These are phyloP conservation scores for Lathyrus sativus DNA, from an alignment of 306 rosid species.

Conservation along the genomic window DNA sequence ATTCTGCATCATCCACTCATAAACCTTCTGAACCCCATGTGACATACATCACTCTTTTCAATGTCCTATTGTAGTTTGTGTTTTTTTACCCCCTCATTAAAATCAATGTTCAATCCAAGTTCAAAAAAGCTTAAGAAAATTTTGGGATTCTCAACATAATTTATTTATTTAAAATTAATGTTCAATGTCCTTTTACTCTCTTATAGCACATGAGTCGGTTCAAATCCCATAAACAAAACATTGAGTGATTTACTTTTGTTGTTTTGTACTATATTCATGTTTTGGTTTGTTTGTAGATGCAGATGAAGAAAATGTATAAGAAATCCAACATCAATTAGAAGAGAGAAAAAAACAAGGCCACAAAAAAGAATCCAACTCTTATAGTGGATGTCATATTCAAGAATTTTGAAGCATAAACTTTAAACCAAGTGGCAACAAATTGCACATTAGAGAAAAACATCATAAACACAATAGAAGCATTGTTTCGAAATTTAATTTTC, in stretches of 20 bases:
- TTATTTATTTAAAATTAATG: constrained; percentile 28
- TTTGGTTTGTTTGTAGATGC: constrained; percentile 26
- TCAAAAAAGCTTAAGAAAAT: constrained; percentile 19
- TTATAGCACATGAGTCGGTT: constrained; percentile 34
- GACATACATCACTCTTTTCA: constrained; percentile 43
- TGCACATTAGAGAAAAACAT: neutral
- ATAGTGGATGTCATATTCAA: constrained; percentile 40
- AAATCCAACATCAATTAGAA: constrained; percentile 31
- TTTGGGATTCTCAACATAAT: constrained; percentile 33
- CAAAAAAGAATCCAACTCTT: constrained; percentile 53
- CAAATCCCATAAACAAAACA: constrained; percentile 29
- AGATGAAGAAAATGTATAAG: constrained; percentile 37
- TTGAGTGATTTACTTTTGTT: constrained; percentile 35
- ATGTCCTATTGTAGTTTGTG: constrained; percentile 45
- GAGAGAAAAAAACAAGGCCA: constrained; percentile 20
- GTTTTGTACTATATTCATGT: constrained; percentile 34
- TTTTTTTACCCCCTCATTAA: constrained; percentile 28
- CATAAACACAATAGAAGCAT: constrained; percentile 28
- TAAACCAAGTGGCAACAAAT: constrained; percentile 21
- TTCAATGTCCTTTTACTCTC: constrained; percentile 40
- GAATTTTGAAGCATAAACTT: constrained; percentile 32
- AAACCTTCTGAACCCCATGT: constrained; percentile 47
- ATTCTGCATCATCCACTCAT: constrained; percentile 26
- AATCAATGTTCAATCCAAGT: constrained; percentile 35
- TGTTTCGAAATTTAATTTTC: too few species aligned